Conservation (phyloP, 1,139 yeast genomes). For the Pneumocystis murina region DNA sequence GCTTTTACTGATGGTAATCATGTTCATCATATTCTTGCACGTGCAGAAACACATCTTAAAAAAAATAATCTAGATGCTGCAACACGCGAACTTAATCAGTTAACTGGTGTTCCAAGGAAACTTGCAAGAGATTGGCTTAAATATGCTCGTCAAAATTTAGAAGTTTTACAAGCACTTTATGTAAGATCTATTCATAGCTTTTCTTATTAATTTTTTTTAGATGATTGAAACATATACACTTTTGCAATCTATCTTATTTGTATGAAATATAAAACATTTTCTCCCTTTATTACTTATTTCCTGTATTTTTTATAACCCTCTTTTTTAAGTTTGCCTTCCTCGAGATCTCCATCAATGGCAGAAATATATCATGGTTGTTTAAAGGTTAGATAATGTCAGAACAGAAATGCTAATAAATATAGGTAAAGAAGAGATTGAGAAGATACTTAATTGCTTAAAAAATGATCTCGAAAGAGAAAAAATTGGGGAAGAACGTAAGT, state of each 20-base stretch:
- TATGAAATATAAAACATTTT: background rate
- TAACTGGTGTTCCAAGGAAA: constrained; percentile 88
- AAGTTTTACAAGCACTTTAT: constrained; percentile 11
- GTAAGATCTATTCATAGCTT: background rate
- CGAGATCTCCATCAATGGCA: background rate
- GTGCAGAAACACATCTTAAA: constrained; percentile 62
- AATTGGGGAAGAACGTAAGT: background rate
- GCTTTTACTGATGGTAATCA: constrained; percentile 67
- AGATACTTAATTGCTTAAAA: background rate
- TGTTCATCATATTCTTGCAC: constrained; percentile 73
- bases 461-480: background rate
- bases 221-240: background rate
- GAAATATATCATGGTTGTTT: background rate
- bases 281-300: background rate
- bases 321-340: background rate
- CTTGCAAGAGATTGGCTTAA: constrained; percentile 83
- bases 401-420: background rate
- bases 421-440: background rate
- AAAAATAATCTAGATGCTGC: constrained; percentile 75
- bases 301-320: background rate
- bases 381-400: background rate
- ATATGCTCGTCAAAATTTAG: constrained; percentile 30
- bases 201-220: background rate
- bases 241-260: background rate
- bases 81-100: constrained; percentile 75